Evolutionary conservation across 352 stramenopile genomes (phyloP), one percentile per base, ranked within the genome.

Genomic region (Phytophthora tubulina): DNA sequence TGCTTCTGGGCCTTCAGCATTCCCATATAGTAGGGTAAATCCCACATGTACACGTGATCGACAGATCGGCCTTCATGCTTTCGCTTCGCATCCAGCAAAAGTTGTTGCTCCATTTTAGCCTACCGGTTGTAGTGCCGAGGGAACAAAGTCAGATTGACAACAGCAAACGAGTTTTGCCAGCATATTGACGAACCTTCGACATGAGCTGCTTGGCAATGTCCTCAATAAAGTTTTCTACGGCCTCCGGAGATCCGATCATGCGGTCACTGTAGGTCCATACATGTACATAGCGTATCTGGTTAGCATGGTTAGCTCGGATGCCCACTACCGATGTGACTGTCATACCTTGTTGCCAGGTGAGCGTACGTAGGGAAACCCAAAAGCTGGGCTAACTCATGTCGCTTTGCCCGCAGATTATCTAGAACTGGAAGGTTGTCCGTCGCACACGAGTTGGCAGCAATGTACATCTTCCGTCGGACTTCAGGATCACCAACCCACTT

Each of bases 1-100:
- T 90, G 82, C 41, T 79, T 81, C 56, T 85, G 81, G 13, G 85
- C 88, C 75, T 92, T 95, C 60, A 92, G 77, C 82, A 94, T 91
- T 10, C 88, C 85, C 77, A 95, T 97, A 75, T 98, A 99, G 82
- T 97, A 99, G 3, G 92, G 91, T 17, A 99, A 67, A 78, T 99
- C 97, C 97, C 97, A 99, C 72, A 97, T 93, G 68, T 96, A 83
- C 5, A 99, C 76, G 0, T 84, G 66, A 39, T 77, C 49, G 11
- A 71, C 72, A 13, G 62, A 65, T 13, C 53, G 38, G 9, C 83
- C 79, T 77, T 96, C 87, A 45, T 91, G 75, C 8, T 74, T 68
- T 13, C 82, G 70, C 71, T 97, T 97, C 14, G 84, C 84, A 10
- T 75, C 69, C 8, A 90, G 51, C 32, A 97, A 63, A 33, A 92